A percentile compares a stretch with the other conserved stretches of the same genome.
phyloP scores from a whole-genome alignment of 768 basidiomycete species.

The Naganishia vaughanmartiniae region DNA sequence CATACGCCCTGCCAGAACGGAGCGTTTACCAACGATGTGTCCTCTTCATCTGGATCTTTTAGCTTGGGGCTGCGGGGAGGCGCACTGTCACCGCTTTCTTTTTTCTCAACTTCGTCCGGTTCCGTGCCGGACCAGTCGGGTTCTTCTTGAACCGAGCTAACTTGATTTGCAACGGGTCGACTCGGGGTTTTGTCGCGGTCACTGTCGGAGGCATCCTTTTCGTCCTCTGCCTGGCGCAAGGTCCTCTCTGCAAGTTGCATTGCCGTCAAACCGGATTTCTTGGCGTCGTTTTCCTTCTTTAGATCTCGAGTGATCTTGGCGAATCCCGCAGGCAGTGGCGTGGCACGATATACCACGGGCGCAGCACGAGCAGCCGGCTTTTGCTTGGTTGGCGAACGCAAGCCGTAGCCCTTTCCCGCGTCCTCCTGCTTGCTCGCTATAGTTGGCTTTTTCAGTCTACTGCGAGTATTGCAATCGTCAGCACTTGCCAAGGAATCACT shows the following conservation, averaged over 20 bases:
- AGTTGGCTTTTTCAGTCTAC: background rate
- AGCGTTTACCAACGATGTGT: background rate
- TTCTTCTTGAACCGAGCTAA: background rate
- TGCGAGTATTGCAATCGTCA: background rate
- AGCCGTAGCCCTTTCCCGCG: background rate
- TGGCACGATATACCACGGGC: background rate
- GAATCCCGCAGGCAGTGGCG: background rate
- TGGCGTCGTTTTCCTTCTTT: conserved; percentile 4
- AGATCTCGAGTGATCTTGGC: conserved; percentile 3
- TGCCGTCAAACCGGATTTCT: conserved; percentile 9
- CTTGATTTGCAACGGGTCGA: background rate
- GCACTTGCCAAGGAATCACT: background rate
- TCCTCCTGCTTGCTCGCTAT: background rate
- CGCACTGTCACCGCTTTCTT: background rate
- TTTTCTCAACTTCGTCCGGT: background rate
- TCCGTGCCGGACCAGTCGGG: background rate
- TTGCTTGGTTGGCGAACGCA: background rate
- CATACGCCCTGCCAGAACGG: conserved; percentile 10
- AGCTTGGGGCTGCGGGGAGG: background rate
- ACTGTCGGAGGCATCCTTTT: background rate
- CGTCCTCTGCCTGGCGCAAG: background rate
- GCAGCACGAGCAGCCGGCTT: background rate
- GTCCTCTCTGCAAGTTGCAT: conserved; percentile 1
- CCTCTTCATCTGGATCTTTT: background rate
- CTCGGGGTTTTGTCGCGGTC: background rate